These are phyloP conservation scores for Saccharomycopsis babjevae DNA, from an alignment of 805 yeast genomes.

Conservation along the genomic window DNA sequence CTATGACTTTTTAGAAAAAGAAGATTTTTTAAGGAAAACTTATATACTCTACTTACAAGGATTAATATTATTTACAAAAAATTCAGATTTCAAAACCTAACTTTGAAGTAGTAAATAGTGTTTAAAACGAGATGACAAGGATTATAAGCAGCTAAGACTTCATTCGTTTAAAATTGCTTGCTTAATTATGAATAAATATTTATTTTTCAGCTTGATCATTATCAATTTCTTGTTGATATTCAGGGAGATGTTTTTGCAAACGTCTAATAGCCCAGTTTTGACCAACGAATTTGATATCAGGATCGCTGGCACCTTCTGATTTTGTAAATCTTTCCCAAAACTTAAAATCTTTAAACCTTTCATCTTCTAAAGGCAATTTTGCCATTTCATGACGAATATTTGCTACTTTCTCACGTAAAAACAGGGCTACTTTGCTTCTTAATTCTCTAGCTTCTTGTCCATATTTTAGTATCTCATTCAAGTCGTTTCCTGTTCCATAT, in stretches of 20 bases:
- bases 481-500: slow-evolving; percentile 43
- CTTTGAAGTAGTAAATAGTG: not conserved
- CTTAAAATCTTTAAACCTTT: slow-evolving; percentile 50
- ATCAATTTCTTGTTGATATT: not conserved
- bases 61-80: not conserved
- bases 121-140: not conserved
- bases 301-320: slow-evolving; percentile 57
- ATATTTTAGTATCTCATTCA: slow-evolving; percentile 48
- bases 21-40: no score
- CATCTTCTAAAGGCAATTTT: slow-evolving; percentile 44
- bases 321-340: slow-evolving; percentile 68
- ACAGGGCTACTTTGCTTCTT: slow-evolving; percentile 61
- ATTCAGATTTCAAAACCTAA: not conserved
- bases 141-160: not conserved
- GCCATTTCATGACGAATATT: slow-evolving; percentile 33
- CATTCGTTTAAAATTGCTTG: no score
- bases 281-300: slow-evolving; percentile 63
- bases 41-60: no score
- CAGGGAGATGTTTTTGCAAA: slow-evolving; percentile 35
- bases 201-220: not conserved
- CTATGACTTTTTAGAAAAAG: no score
- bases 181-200: no score
- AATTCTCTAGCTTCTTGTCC: slow-evolving; percentile 59
- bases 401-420: slow-evolving; percentile 52
- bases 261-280: slow-evolving; percentile 75